Evolutionary conservation across 352 stramenopile species (phyloP).

Genomic region (Phytophthora sojae): DNA sequence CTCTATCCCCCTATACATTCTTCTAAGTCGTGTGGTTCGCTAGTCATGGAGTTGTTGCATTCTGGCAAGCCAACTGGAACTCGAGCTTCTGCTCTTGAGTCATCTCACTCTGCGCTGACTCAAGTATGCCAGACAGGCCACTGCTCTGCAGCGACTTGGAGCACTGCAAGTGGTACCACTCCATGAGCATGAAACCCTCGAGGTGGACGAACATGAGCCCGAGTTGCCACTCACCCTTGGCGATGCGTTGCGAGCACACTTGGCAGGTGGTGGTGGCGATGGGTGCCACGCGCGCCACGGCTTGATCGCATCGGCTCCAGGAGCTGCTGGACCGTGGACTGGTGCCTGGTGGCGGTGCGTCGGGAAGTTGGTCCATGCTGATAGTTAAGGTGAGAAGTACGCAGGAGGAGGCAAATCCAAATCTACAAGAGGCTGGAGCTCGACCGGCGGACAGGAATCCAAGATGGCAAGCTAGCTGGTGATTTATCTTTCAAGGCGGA

Average conservation of each 20-base stretch:
- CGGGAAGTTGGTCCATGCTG: slow-evolving; percentile 44
- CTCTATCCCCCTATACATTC: slow-evolving; percentile 19
- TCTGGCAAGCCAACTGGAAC: slow-evolving; percentile 56
- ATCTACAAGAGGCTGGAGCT: slow-evolving; percentile 15
- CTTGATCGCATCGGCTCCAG: slow-evolving; percentile 84
- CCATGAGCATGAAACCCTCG: slow-evolving; percentile 90
- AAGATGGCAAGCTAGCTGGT: not conserved
- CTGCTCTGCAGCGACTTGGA: slow-evolving; percentile 54
- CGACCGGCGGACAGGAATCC: too few species aligned
- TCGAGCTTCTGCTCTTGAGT: slow-evolving; percentile 55
- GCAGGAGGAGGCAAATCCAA: slow-evolving; percentile 24
- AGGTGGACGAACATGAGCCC: slow-evolving; percentile 89
- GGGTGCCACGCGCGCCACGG: slow-evolving; percentile 74
- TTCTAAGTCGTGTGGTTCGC: not conserved
- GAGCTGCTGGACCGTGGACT: slow-evolving; percentile 60
- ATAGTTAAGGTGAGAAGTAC: not conserved
- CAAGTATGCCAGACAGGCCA: slow-evolving; percentile 56
- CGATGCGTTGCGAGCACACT: slow-evolving; percentile 68
- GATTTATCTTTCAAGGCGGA: not conserved
- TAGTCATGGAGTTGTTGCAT: slow-evolving; percentile 20
- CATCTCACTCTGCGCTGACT: slow-evolving; percentile 75
- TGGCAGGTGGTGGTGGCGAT: slow-evolving; percentile 84
- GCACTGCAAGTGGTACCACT: slow-evolving; percentile 85
- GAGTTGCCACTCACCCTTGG: slow-evolving; percentile 72
- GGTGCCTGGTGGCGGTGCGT: slow-evolving; percentile 33